These are phyloP conservation scores for Coemansia sp. DNA, from an alignment of 192 early-diverging fungal species.

Conservation along the genomic window DNA sequence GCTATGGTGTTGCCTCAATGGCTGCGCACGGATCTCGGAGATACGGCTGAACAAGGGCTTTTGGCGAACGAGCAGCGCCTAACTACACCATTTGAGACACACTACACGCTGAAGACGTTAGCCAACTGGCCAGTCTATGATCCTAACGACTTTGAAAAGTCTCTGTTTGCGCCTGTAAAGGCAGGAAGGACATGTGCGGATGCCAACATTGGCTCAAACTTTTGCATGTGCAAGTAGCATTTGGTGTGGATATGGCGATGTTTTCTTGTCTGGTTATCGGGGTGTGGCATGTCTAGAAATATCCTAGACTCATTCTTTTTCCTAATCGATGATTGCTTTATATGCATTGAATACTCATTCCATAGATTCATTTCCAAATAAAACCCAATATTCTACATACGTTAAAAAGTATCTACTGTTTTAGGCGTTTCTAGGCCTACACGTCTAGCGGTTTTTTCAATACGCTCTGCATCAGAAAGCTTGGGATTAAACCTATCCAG, in stretches of 20 bases:
- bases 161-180: conserved; percentile 30
- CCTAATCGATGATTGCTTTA: no score
- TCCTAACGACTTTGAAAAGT: conserved; percentile 21
- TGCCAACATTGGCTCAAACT: conserved; percentile 35
- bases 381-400: no score
- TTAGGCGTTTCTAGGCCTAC: conserved; percentile 39
- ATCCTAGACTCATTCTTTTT: not conserved
- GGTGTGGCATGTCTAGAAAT: not conserved
- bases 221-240: conserved; percentile 39
- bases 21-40: conserved; percentile 28
- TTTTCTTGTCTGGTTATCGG: not conserved
- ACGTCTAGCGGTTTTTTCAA: conserved; percentile 35
- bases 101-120: conserved; percentile 36
- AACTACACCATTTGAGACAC: conserved; percentile 40
- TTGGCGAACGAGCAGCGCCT: conserved; percentile 42
- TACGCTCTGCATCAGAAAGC: conserved; percentile 33
- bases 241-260: not conserved
- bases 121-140: conserved; percentile 40
- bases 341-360: no score
- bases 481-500: conserved; percentile 34
- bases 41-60: conserved; percentile 18
- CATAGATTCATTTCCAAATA: no score
- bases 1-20: conserved; percentile 36
- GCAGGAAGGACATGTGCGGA: conserved; percentile 35
- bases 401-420: not conserved